These are phyloP conservation scores for Medicago lupulina DNA, from an alignment of 306 rosid species.

Conservation along the genomic window DNA sequence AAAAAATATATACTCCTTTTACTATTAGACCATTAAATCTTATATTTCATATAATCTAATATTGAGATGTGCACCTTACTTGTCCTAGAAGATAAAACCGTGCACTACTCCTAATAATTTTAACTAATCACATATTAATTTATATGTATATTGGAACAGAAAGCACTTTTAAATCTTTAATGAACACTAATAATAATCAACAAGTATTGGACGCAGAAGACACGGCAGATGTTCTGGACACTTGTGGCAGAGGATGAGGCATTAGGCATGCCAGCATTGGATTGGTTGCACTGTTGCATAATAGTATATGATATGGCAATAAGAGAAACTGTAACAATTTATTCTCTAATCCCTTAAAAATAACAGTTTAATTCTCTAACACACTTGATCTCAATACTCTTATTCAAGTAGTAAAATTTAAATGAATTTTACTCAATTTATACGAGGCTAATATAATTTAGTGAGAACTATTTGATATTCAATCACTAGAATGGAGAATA, in stretches of 20 bases:
- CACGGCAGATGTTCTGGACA: constrained; percentile 50
- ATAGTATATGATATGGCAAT: neutral
- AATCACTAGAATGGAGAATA: neutral
- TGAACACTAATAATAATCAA: neutral
- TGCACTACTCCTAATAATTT: neutral
- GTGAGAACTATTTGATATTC: neutral
- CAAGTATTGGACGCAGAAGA: constrained; percentile 42
- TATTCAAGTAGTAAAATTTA: neutral
- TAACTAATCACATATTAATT: constrained; percentile 6
- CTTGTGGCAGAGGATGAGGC: constrained; percentile 30
- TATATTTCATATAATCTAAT: no score
- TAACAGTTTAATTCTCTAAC: neutral
- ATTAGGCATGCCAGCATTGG: constrained; percentile 17
- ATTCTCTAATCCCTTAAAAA: no score
- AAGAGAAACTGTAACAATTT: neutral
- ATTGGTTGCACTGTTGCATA: constrained; percentile 14
- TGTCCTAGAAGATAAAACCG: neutral
- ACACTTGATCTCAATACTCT: neutral
- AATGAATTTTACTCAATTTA: neutral
- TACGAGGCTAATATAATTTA: neutral
- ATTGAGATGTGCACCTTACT: no score
- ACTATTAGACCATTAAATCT: no score
- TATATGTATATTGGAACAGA: neutral
- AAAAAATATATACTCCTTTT: no score
- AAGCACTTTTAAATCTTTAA: neutral